Evolutionary conservation across 2,329 filamentous ascomycete species (phyloP).

Genomic region (Lachnellula suecica): DNA sequence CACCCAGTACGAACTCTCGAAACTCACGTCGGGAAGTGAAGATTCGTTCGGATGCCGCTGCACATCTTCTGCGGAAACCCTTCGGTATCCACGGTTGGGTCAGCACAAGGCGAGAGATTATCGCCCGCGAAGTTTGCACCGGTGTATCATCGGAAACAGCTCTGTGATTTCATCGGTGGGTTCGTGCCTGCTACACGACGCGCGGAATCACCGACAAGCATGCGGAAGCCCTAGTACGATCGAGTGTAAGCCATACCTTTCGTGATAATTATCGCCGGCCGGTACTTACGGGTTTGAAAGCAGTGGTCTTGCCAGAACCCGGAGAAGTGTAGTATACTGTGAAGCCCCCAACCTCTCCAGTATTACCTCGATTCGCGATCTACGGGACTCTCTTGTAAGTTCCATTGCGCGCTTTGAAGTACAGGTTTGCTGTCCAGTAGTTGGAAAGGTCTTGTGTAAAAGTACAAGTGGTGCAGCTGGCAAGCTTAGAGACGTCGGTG

Average conservation of each 20-base stretch:
- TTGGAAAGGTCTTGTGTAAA: too few species aligned
- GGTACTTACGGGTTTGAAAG: conserved; percentile 51
- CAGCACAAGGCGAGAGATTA: conserved; percentile 32
- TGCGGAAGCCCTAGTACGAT: conserved; percentile 71
- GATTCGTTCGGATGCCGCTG: conserved; percentile 50
- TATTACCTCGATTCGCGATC: conserved; percentile 73
- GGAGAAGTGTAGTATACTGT: conserved; percentile 37
- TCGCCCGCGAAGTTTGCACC: conserved; percentile 51
- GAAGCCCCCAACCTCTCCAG: conserved; percentile 44
- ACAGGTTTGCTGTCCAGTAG: too few species aligned
- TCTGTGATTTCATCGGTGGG: conserved; percentile 50
- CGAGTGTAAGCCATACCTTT: conserved; percentile 32
- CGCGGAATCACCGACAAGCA: conserved; percentile 71
- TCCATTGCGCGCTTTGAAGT: too few species aligned
- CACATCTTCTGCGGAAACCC: conserved; percentile 1
- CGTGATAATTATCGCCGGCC: not conserved
- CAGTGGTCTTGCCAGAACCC: conserved; percentile 63
- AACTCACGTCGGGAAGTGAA: conserved; percentile 48
- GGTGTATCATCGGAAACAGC: conserved; percentile 54
- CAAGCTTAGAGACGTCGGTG: too few species aligned
- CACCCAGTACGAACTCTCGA: conserved; percentile 12
- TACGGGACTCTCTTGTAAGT: conserved; percentile 54
- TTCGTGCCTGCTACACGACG: conserved; percentile 56
- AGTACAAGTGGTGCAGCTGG: too few species aligned
- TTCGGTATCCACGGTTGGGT: conserved; percentile 15